Evolutionary conservation across 208 protist species (phyloP).

Genomic region (Trypanosoma scelopori): DNA sequence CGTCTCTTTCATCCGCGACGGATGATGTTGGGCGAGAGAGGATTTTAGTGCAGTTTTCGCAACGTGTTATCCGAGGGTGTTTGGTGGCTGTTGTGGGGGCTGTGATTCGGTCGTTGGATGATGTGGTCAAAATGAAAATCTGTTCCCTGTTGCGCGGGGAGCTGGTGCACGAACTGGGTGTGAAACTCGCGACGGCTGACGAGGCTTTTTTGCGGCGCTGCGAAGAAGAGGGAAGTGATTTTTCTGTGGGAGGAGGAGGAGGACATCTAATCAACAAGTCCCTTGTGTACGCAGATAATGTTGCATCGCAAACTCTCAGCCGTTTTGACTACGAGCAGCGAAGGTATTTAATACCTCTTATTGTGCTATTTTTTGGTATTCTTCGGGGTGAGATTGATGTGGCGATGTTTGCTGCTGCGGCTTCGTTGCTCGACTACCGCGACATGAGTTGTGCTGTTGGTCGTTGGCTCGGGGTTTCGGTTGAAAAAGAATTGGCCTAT

Average conservation of each 20-base stretch:
- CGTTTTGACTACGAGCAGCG: constrained; percentile 25
- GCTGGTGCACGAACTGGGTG: constrained; percentile 23
- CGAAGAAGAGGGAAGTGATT: constrained; percentile 19
- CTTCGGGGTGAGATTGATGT: constrained; percentile 16
- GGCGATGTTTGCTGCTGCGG: constrained; percentile 13
- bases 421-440: constrained; percentile 13
- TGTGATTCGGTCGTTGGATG: constrained; percentile 17
- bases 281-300: constrained; percentile 17
- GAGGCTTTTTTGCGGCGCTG: constrained; percentile 56
- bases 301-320: constrained; percentile 24
- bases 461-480: constrained; percentile 13
- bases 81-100: constrained; percentile 9
- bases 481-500: constrained; percentile 6
- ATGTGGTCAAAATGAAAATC: constrained; percentile 22
- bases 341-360: constrained; percentile 2
- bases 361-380: constrained; percentile 16
- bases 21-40: background rate
- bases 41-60: constrained; percentile 14
- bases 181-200: constrained; percentile 42
- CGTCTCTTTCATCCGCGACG: constrained; percentile 2
- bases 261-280: constrained; percentile 6
- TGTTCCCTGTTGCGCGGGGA: constrained; percentile 28
- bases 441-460: constrained; percentile 6
- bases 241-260: background rate
- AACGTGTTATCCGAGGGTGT: constrained; percentile 6